Percentiles rank a stretch among this genome's conserved stretches.
These are phyloP conservation scores for Letharia columbiana DNA, from an alignment of 495 filamentous ascomycete species.

Conservation along the genomic window DNA sequence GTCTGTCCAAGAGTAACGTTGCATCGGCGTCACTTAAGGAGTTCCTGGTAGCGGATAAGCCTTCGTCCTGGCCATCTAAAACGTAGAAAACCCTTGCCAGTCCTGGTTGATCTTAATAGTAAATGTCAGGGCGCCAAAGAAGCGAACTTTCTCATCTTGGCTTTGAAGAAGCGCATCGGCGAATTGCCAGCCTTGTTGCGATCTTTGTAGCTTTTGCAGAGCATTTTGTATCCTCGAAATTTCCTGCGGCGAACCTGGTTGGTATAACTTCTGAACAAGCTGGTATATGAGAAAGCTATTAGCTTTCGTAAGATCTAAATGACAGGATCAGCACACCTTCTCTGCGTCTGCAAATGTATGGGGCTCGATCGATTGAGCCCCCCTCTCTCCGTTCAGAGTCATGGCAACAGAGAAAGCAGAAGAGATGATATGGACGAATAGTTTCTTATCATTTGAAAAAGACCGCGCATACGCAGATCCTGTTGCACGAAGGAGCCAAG, in stretches of 20 bases:
- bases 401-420: background rate
- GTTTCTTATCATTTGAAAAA: background rate
- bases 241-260: conserved; percentile 51
- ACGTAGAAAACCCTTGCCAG: conserved; percentile 42
- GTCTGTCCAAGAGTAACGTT: conserved; percentile 54
- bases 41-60: conserved; percentile 37
- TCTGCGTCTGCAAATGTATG: conserved; percentile 10
- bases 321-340: conserved; percentile 4
- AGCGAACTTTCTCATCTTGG: conserved; percentile 63
- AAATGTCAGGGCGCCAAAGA: conserved; percentile 91
- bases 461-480: background rate
- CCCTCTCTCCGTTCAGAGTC: background rate
- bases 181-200: conserved; percentile 74
- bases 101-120: conserved; percentile 86
- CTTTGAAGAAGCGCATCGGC: conserved; percentile 62
- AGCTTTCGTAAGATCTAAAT: background rate
- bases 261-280: conserved; percentile 62
- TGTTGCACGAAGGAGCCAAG: conserved; percentile 1
- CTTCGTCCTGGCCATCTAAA: background rate
- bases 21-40: conserved; percentile 54
- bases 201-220: conserved; percentile 68
- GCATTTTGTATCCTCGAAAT: conserved; percentile 63
- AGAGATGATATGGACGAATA: background rate
- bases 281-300: conserved; percentile 23
- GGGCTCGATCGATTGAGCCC: conserved; percentile 1